A percentile compares a stretch with the other conserved stretches of the same genome.
phyloP scores from a whole-genome alignment of 441 rosid species.

The Euphorbia corollata region DNA sequence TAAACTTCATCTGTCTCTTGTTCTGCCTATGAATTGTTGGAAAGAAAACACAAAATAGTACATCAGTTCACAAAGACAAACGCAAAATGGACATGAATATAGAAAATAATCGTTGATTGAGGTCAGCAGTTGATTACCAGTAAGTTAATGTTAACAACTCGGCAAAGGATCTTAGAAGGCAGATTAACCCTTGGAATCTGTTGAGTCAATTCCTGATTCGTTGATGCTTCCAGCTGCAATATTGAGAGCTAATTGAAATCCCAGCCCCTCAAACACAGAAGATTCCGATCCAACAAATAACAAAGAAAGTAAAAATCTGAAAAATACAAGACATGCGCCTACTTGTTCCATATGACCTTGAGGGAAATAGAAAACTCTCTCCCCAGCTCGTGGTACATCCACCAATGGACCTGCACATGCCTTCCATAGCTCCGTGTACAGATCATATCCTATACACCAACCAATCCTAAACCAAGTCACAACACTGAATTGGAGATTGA shows the following conservation, averaged over 20 bases:
- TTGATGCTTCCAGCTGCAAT: constrained; percentile 64
- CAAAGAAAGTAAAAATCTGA: constrained; percentile 4
- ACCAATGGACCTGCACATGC: constrained; percentile 85
- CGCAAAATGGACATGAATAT: not conserved
- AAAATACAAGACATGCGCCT: not conserved
- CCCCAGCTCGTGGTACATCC: constrained; percentile 57
- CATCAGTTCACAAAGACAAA: not conserved
- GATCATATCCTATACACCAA: constrained; percentile 33
- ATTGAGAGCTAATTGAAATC: constrained; percentile 17
- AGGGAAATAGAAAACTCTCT: constrained; percentile 72
- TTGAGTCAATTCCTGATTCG: constrained; percentile 64
- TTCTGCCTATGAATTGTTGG: constrained; percentile 46
- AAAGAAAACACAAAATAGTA: not conserved
- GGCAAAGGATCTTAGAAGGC: constrained; percentile 74
- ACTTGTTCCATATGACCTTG: constrained; percentile 93
- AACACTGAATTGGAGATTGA: constrained; percentile 1
- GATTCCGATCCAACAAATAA: constrained; percentile 4
- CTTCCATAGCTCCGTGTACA: constrained; percentile 68
- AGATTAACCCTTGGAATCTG: constrained; percentile 55
- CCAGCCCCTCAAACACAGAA: not conserved
- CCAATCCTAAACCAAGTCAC: constrained; percentile 16
- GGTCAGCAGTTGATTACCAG: constrained; percentile 35
- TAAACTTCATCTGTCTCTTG: constrained; percentile 85
- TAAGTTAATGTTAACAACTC: constrained; percentile 51
- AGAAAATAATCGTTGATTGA: not conserved